Base-by-base conservation (phyloP, 148 eudicot genomes). In the Amaranthus cruentus region DNA sequence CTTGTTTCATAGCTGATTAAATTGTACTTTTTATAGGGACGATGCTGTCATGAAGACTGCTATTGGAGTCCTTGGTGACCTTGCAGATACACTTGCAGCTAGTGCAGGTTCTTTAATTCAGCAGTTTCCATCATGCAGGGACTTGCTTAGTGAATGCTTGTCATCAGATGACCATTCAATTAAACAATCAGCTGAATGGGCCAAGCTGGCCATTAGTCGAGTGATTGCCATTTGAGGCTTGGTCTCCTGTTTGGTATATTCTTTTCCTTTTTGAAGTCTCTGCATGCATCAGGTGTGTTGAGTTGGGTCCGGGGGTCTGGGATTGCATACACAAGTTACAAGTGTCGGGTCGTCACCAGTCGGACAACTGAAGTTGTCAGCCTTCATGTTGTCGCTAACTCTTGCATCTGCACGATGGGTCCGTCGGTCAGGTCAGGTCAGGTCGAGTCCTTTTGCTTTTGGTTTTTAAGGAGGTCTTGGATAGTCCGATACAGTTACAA, bases 141-240 rank as follows among this genome's bases (percentile, higher is more conserved):
- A 88, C 38, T 88, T 94, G 47, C 80, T 89, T 66, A 89, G 76
- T 72, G 98, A 89, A 83, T 94, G 98, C 78, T 84, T 89, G 86
- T 85, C 93, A 21, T 89, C 98, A 68, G 91, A 85, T 53, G 98
- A 91, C 71, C 88, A 83, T 84, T 79, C 90, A 85, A 84, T 94
- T 47, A 91, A 94, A 81, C 96, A 91, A 87, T 94, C 98, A 76
- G 98, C 97, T 56, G 98, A 91, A 80, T 94, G 98, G 96, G 96
- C 98, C 59, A 87, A 81, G 88, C 77, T 88, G 81, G 96, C 97
- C 67, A 86, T 94, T 65, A 87, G 85, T 74, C 89, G 90, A 70
- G 91, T 86, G 56, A 87, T 91, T 72, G 75, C 98, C 79, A 83
- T 84, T 78, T 94, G 84, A 94, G 84, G 80, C 73, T 50, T 62